Conservation (phyloP, 2,329 filamentous ascomycete species). For the Clarireedia paspali region DNA sequence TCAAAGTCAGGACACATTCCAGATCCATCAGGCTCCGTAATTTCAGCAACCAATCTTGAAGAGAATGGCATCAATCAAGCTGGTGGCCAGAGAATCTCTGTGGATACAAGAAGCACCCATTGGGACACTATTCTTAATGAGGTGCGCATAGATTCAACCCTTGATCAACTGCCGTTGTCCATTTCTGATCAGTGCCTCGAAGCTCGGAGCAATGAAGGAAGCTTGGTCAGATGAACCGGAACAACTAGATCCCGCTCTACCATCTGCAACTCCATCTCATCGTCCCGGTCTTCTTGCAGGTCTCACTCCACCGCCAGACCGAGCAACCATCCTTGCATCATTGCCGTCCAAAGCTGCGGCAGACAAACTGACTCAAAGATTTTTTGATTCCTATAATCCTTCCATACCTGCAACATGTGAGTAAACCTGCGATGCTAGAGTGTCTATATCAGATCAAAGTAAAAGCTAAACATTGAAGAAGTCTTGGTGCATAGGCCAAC, state of each 20-base stretch:
- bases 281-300: slow-evolving; percentile 25
- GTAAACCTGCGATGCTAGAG: neutral
- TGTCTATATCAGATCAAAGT: too few relatives aligned
- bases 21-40: neutral
- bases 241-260: slow-evolving; percentile 23
- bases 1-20: slow-evolving; percentile 2
- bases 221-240: slow-evolving; percentile 29
- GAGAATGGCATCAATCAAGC: neutral
- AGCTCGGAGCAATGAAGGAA: slow-evolving; percentile 25
- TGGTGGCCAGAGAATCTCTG: slow-evolving; percentile 13
- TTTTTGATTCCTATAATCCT: slow-evolving; percentile 45
- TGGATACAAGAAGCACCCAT: slow-evolving; percentile 40
- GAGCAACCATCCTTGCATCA: slow-evolving; percentile 37
- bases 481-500: slow-evolving; percentile 45
- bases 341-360: slow-evolving; percentile 39
- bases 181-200: neutral
- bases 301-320: slow-evolving; percentile 32
- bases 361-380: slow-evolving; percentile 44
- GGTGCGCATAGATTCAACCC: slow-evolving; percentile 31
- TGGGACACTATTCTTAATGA: slow-evolving; percentile 53
- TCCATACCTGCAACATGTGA: slow-evolving; percentile 36
- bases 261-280: slow-evolving; percentile 5
- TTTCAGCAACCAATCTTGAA: neutral
- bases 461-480: neutral
- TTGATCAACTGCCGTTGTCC: neutral